Base-by-base conservation (phyloP, 2,329 filamentous ascomycete species). In the Ascosphaera apis region DNA sequence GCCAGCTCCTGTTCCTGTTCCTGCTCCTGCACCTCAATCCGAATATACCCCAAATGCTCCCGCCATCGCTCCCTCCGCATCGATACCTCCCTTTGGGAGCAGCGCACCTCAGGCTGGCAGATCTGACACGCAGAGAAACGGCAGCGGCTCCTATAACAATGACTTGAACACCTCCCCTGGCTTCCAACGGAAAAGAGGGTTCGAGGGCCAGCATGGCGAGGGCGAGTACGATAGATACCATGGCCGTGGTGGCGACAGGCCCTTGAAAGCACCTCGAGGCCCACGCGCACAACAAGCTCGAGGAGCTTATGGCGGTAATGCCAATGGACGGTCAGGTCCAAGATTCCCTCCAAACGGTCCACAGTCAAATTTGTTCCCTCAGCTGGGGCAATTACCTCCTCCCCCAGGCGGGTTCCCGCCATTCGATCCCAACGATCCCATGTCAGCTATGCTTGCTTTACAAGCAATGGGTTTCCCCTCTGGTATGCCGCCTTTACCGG, bases 361-460 rank as follows among this genome's bases (percentile, higher is more conserved):
- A 13, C 47, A 49, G 13, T 56, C 50, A 28, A 45, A 47, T 28
- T 46, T 45, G 12, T 42, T n/a, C n/a, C n/a, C n/a, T n/a, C n/a
- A n/a, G n/a, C n/a, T n/a, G n/a, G n/a, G n/a, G 15, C 45, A 53
- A 37, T 54, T 58, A 48, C 48, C 52, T 34, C 55, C 60, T n/a
- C 50, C 47, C 4, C 51, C 57, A 8, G 48, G 58, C 13, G 60
- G 58, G 1, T 62, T 69, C 42, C 57, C 62, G 3, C 55, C 56
- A 0, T 64, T 70, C 39, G 65, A 71, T 43, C 60, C 61, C 7
- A 63, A 61, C 44, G 61, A 72, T 44, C 66, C 67, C 0, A 60
- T 71, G 53, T 57, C 60, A 3, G 56, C 65, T 12, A 57, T 72
- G 44, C 48, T 65, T 47, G 58, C 62, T 8, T 58, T 70, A 50